phyloP scores from a whole-genome alignment of 257 asterid genomes.

The Solanum chiquidenum region DNA sequence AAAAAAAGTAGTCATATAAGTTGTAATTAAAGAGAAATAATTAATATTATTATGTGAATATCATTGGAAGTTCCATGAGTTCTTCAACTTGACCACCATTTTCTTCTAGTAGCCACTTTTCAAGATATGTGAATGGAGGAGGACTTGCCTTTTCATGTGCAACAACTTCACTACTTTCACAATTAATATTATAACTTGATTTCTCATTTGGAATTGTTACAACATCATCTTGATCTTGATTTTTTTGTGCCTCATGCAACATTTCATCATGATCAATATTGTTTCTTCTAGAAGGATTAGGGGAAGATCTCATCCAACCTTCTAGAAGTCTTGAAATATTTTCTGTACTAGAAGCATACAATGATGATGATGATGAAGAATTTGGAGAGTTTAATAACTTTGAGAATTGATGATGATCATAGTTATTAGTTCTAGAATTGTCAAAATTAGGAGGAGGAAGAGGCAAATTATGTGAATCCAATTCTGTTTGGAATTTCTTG shows the following conservation, averaged over 20 bases:
- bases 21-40: no score
- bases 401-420: conserved; percentile 23
- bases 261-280: background rate
- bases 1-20: background rate
- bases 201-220: conserved; percentile 4
- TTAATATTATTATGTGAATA: conserved; percentile 24
- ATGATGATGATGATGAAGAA: conserved; percentile 15
- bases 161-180: conserved; percentile 31
- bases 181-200: conserved; percentile 11
- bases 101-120: conserved; percentile 87
- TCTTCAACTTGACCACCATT: conserved; percentile 57
- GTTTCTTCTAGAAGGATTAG: conserved; percentile 6
- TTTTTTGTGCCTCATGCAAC: background rate
- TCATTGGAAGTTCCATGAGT: conserved; percentile 52
- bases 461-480: conserved; percentile 21
- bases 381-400: conserved; percentile 5
- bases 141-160: conserved; percentile 15
- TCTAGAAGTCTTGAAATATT: conserved; percentile 81
- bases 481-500: conserved; percentile 38
- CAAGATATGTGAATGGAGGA: conserved; percentile 70
- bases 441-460: background rate
- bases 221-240: background rate
- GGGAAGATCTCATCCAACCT: conserved; percentile 91
- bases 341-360: conserved; percentile 82
- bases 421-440: background rate